A percentile compares a stretch with the other conserved stretches of the same genome.
phyloP scores from a whole-genome alignment of 148 eudicot genomes.

The Spergularia bocconei region DNA sequence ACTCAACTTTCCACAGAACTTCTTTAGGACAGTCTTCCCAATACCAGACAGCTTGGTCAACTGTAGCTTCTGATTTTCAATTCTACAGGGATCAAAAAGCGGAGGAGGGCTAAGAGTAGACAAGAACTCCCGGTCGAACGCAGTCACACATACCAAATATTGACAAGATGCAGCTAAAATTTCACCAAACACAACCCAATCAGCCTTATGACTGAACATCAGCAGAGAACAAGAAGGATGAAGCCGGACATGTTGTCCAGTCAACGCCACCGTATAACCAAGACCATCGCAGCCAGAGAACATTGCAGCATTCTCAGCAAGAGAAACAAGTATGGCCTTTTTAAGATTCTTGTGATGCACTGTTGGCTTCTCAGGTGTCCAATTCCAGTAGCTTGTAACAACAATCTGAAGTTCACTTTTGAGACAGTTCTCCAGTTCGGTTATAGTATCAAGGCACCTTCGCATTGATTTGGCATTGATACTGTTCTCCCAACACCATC shows the following conservation, averaged over 20 bases:
- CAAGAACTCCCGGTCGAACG: slow-evolving; percentile 52
- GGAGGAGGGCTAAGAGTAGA: slow-evolving; percentile 58
- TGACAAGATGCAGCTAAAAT: slow-evolving; percentile 53
- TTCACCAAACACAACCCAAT: slow-evolving; percentile 92
- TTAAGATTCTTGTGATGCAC: slow-evolving; percentile 53
- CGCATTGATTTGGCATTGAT: slow-evolving; percentile 90
- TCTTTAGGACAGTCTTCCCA: slow-evolving; percentile 63
- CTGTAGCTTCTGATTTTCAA: slow-evolving; percentile 58
- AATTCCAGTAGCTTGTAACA: slow-evolving; percentile 72
- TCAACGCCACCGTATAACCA: slow-evolving; percentile 82
- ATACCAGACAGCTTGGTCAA: slow-evolving; percentile 45
- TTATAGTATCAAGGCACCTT: slow-evolving; percentile 70
- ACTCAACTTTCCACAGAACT: slow-evolving; percentile 69
- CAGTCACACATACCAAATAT: slow-evolving; percentile 77
- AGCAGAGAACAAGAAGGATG: slow-evolving; percentile 88
- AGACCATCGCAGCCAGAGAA: slow-evolving; percentile 82
- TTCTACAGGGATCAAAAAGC: slow-evolving; percentile 49
- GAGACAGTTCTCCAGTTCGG: slow-evolving; percentile 69
- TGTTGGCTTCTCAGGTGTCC: slow-evolving; percentile 52
- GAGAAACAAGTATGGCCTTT: slow-evolving; percentile 61
- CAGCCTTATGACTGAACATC: slow-evolving; percentile 64
- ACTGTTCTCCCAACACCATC: slow-evolving; percentile 92
- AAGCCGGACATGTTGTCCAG: slow-evolving; percentile 65
- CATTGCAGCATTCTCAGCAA: slow-evolving; percentile 79
- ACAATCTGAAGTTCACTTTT: slow-evolving; percentile 59